Conservation (phyloP, 176 grass and related monocot genomes). For the Avena atlantica region DNA sequence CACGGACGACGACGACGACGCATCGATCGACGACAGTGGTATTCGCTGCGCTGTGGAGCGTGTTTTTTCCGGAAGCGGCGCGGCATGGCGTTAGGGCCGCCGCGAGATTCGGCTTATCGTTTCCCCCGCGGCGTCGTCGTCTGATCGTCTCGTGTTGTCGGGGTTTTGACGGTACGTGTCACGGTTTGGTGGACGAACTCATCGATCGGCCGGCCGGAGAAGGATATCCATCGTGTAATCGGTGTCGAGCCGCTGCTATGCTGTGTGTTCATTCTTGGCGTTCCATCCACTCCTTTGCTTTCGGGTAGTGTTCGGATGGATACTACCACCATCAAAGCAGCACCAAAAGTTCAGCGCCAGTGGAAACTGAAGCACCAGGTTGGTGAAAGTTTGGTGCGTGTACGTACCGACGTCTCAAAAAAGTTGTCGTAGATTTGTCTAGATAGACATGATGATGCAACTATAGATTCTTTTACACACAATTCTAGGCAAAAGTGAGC, state of each 20-base stretch:
- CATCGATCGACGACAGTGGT: neutral
- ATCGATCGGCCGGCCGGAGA: neutral
- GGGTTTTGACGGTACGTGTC: neutral
- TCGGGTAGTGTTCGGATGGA: too few relatives aligned
- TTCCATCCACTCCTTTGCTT: too few relatives aligned
- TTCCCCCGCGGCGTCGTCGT: neutral
- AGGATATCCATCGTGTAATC: neutral
- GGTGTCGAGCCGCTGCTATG: neutral
- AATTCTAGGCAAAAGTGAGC: too few relatives aligned
- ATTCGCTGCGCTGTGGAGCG: neutral
- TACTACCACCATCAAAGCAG: too few relatives aligned
- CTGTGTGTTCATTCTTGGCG: neutral
- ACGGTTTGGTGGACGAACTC: neutral
- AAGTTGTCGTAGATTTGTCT: too few relatives aligned
- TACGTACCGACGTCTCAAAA: too few relatives aligned
- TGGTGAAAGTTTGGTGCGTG: too few relatives aligned
- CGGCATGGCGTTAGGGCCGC: neutral
- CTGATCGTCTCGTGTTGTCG: neutral
- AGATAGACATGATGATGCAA: too few relatives aligned
- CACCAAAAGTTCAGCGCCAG: too few relatives aligned
- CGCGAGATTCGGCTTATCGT: neutral
- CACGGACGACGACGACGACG: neutral
- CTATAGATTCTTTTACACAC: too few relatives aligned
- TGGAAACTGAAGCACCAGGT: too few relatives aligned
- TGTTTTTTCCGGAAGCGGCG: neutral